These are phyloP conservation scores for Mycosphaerella arachidis DNA, from an alignment of 2,329 filamentous ascomycete species.

Conservation along the genomic window DNA sequence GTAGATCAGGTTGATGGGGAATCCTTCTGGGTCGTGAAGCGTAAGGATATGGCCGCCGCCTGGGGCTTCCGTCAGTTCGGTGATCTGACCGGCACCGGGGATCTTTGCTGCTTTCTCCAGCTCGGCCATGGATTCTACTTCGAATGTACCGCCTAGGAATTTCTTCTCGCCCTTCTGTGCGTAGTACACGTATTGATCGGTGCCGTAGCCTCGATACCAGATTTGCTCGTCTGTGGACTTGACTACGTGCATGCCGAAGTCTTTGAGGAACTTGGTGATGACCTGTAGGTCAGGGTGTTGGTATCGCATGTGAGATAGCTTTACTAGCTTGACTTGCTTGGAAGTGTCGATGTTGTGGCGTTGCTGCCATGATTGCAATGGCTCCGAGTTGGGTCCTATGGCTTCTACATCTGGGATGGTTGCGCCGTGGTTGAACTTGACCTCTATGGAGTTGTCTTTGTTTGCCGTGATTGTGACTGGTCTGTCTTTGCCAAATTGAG, in stretches of 20 bases:
- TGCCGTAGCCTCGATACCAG: slow-evolving; percentile 43
- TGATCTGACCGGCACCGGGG: slow-evolving; percentile 28
- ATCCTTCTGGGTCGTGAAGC: slow-evolving; percentile 39
- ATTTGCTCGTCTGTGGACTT: slow-evolving; percentile 36
- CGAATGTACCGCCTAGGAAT: slow-evolving; percentile 42
- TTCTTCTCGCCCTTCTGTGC: slow-evolving; percentile 36
- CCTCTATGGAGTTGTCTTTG: slow-evolving; percentile 15
- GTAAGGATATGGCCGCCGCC: slow-evolving; percentile 39
- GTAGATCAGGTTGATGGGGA: slow-evolving; percentile 39
- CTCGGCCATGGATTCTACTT: slow-evolving; percentile 41
- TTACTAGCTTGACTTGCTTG: slow-evolving; percentile 45
- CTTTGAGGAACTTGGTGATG: slow-evolving; percentile 45
- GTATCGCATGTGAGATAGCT: slow-evolving; percentile 51
- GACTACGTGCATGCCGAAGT: slow-evolving; percentile 42
- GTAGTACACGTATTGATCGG: slow-evolving; percentile 44
- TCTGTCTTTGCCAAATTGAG: slow-evolving; percentile 24
- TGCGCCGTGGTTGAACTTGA: slow-evolving; percentile 38
- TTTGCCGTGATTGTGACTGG: slow-evolving; percentile 27
- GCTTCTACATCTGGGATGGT: slow-evolving; percentile 38
- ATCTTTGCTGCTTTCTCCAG: slow-evolving; percentile 37
- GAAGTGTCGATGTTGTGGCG: slow-evolving; percentile 39
- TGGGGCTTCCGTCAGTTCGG: slow-evolving; percentile 36
- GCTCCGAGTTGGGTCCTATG: slow-evolving; percentile 34
- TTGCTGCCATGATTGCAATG: slow-evolving; percentile 37
- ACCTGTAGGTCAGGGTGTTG: slow-evolving; percentile 48